Evolutionary conservation across 805 yeast genomes (phyloP), one percentile per base, ranked within the genome.

Genomic region (Monosporozyma solicola): DNA sequence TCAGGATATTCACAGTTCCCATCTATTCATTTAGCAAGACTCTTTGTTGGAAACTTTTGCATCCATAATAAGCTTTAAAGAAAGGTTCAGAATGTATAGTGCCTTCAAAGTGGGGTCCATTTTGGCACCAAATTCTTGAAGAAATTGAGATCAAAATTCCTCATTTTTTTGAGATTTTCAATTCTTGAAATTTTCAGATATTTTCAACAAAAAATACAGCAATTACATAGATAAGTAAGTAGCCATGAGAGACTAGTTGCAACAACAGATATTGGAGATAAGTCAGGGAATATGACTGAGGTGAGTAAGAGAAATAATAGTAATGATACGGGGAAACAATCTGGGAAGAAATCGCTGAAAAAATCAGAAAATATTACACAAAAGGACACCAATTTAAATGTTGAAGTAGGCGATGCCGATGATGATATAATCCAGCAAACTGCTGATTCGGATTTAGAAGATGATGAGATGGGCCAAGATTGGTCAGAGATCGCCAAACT

Each of bases 381-480:
- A 13, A 35, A 35, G 5, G 39, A 35, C 16, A 35, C 3, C 4
- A 35, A 35, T n/a, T 13, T 3, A 13, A 35, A 15, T 13, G 15
- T 13, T 35, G 39, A 35, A 41, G 7, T 41, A 20, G 11, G 24
- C 27, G 16, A 43, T 43, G 46, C 24, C n/a, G 20, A 24, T 24
- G 46, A 24, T 24, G 46, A 43, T 22, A 11, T 24, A 25, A 45
- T 29, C 7, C 43, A 33, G 24, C 31, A 33, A 22, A 49, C 29
- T 10, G 54, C 51, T 11, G 62, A 61, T 52, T 54, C 57, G 11
- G 67, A 61, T 41, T 59, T 52, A 5, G 74, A 69, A 20, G 73
- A 69, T 8, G 77, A 72, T 47, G 84, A 79, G 46, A 75, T 72
- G 45, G 60, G 69, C 5, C 82, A 76, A 55, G 84, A 82, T 56